Evolutionary conservation across 1,139 yeast genomes (phyloP).

Genomic region (Kodamaea suecica): DNA sequence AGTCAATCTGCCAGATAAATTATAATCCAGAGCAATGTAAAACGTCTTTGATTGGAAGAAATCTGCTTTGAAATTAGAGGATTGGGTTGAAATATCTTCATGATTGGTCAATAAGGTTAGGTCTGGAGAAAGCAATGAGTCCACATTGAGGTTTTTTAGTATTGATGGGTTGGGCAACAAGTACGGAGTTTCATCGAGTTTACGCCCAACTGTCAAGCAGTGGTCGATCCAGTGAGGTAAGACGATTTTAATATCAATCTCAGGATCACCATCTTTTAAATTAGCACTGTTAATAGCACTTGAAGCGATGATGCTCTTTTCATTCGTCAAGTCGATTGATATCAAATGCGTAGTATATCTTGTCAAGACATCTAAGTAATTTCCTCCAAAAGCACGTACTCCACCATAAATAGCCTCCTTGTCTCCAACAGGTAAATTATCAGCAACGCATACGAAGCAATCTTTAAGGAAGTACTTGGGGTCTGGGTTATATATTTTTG

Average conservation of each 20-base stretch:
- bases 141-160: constrained; percentile 8
- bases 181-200: constrained; percentile 54
- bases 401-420: constrained; percentile 65
- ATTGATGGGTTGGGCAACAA: constrained; percentile 34
- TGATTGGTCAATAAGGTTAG: constrained; percentile 8
- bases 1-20: constrained; percentile 29
- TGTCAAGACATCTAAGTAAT: constrained; percentile 59
- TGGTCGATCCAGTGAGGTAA: constrained; percentile 76
- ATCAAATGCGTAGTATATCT: constrained; percentile 76
- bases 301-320: constrained; percentile 41
- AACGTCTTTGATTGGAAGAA: constrained; percentile 27
- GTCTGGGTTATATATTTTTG: constrained; percentile 63
- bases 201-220: constrained; percentile 53
- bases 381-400: constrained; percentile 74
- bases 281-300: constrained; percentile 33
- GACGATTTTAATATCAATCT: constrained; percentile 57
- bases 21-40: constrained; percentile 33
- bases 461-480: constrained; percentile 62
- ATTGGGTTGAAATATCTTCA: constrained; percentile 13
- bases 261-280: constrained; percentile 19
- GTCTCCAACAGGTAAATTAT: constrained; percentile 58
- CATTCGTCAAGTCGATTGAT: constrained; percentile 54
- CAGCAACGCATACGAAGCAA: constrained; percentile 57
- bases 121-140: constrained; percentile 16
- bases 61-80: constrained; percentile 11